Evolutionary conservation across 352 stramenopile species (phyloP), one percentile per base, ranked within the genome.

Genomic region (Pythium chondricola): DNA sequence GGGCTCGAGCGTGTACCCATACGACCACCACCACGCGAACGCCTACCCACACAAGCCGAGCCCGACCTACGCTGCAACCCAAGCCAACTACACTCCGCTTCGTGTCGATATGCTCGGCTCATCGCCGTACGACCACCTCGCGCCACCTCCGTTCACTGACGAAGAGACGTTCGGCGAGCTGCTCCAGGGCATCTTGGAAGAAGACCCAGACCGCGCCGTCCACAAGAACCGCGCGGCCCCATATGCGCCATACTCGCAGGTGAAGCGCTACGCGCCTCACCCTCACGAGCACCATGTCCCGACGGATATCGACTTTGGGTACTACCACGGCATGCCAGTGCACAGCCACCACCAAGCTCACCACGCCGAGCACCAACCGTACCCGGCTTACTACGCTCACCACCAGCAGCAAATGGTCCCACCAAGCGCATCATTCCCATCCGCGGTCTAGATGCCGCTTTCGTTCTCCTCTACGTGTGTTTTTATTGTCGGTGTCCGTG

Each of bases 91-190:
- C 46, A 22, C 45, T 14, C 54, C 54, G 32, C 52, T 61, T 29
- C 24, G 39, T n/a, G 43, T 43, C 18, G 54, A 62, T 3, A 47
- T 52, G 45, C 41, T 62, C 20, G 40, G 37, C 38, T 35, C 35
- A 17, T 43, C 51, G 21, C 44, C 52, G 25, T 85, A 88, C 49
- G 74, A 88, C 26, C 76, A 88, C 25, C 65, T 83, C 33, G 61
- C 71, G n/a, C 53, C 69, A 4, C 48, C 61, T 29, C 43, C 71
- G 24, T 85, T 82, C 48, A 64, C 63, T 1, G 76, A 85, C 42
- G 76, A 88, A 58, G 76, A 88, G 44, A 55, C 61, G 7, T 85
- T 88, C 48, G 70, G 74, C 22, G 76, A 88, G 43, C 58, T 88
- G 29, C 53, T 88, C 17, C 71, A 88, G 46, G 74, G 70, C 29